Conservation (phyloP, 306 rosid genomes). For the Elaeagnus macrophylla region DNA sequence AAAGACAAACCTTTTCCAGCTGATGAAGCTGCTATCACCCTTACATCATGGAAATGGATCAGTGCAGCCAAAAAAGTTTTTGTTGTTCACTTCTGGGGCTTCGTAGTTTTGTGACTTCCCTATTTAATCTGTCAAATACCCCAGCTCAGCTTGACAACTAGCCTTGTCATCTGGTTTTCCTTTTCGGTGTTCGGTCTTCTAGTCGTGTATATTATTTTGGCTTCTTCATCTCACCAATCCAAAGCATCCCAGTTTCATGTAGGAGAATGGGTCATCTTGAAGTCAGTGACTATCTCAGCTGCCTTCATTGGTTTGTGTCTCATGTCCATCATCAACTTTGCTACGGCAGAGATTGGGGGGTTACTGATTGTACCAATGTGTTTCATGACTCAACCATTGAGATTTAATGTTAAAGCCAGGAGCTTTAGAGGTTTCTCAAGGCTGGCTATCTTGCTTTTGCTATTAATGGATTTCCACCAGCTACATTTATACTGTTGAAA, state of each 20-base stretch:
- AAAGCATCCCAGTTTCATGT: constrained; percentile 30
- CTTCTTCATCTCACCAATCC: constrained; percentile 37
- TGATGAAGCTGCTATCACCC: constrained; percentile 25
- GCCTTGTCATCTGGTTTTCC: constrained; percentile 47
- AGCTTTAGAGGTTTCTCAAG: constrained; percentile 40
- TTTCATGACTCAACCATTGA: constrained; percentile 71
- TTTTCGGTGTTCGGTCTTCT: constrained; percentile 47
- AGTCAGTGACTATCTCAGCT: constrained; percentile 75
- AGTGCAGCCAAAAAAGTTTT: constrained; percentile 63
- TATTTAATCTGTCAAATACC: constrained; percentile 59
- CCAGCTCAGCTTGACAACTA: constrained; percentile 34
- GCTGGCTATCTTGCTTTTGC: constrained; percentile 52
- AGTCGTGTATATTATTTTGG: constrained; percentile 39
- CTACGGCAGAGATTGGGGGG: constrained; percentile 86
- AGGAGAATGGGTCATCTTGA: constrained; percentile 64
- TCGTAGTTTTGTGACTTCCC: constrained; percentile 59
- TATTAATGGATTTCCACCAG: constrained; percentile 64
- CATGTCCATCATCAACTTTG: constrained; percentile 83
- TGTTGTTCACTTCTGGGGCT: constrained; percentile 76
- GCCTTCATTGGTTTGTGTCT: constrained; percentile 72
- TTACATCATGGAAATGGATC: constrained; percentile 76
- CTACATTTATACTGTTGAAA: constrained; percentile 43
- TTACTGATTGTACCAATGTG: constrained; percentile 72
- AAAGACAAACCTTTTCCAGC: constrained; percentile 27
- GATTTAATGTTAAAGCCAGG: constrained; percentile 39